These are phyloP conservation scores for Euphorbia celastroides DNA, from an alignment of 441 rosid genomes.

Conservation along the genomic window DNA sequence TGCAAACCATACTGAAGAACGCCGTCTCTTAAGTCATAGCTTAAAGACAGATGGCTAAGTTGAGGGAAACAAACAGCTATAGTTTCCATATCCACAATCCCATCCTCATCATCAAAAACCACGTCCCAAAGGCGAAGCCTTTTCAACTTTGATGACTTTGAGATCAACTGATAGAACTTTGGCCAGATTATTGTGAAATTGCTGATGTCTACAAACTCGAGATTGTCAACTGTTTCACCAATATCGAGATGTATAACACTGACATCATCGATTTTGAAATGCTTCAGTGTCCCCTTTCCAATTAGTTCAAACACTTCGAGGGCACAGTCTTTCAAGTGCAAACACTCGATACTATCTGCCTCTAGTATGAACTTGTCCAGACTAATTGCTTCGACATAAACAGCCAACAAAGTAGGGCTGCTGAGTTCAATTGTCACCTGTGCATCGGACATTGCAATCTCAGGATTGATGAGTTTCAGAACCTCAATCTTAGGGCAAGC, in stretches of 20 bases:
- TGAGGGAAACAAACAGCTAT: slow-evolving; percentile 58
- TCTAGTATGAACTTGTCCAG: slow-evolving; percentile 72
- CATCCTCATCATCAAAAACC: slow-evolving; percentile 60
- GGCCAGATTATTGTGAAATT: slow-evolving; percentile 70
- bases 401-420: slow-evolving; percentile 49
- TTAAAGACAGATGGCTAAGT: slow-evolving; percentile 57
- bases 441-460: slow-evolving; percentile 64
- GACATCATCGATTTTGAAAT: slow-evolving; percentile 66
- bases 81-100: slow-evolving; percentile 59
- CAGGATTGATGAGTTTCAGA: slow-evolving; percentile 54
- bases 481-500: slow-evolving; percentile 53
- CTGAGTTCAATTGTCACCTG: slow-evolving; percentile 59
- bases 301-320: slow-evolving; percentile 66
- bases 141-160: slow-evolving; percentile 55
- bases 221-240: slow-evolving; percentile 54
- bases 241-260: slow-evolving; percentile 61
- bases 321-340: slow-evolving; percentile 65
- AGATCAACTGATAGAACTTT: slow-evolving; percentile 69
- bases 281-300: slow-evolving; percentile 69
- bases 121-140: slow-evolving; percentile 79
- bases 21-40: slow-evolving; percentile 56
- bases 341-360: slow-evolving; percentile 54
- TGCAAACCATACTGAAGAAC: slow-evolving; percentile 50
- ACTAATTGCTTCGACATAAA: slow-evolving; percentile 57
- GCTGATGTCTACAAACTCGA: slow-evolving; percentile 63